A percentile compares a stretch with the other conserved stretches of the same genome.
These are phyloP conservation scores for Epichloe uncinata DNA, from an alignment of 2,329 filamentous ascomycete genomes.

Conservation along the genomic window DNA sequence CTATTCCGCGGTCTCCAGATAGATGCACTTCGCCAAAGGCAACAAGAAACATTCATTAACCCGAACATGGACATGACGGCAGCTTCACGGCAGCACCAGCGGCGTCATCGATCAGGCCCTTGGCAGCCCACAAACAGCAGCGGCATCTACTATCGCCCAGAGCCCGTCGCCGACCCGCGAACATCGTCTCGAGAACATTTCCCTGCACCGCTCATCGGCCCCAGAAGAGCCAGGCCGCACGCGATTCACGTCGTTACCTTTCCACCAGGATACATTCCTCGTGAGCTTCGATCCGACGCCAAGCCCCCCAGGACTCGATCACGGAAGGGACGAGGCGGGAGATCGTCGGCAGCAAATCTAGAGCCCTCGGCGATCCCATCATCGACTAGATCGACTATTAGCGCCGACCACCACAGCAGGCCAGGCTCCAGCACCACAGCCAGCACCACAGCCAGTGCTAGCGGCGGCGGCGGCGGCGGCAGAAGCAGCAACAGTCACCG, in stretches of 20 bases:
- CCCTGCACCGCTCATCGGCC: constrained; percentile 25
- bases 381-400: not conserved
- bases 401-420: not conserved
- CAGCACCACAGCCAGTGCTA: constrained; percentile 26
- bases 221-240: constrained; percentile 25
- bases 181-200: constrained; percentile 11
- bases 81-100: constrained; percentile 1
- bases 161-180: constrained; percentile 1
- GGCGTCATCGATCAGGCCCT: constrained; percentile 3
- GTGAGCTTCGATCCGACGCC: constrained; percentile 24
- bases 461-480: constrained; percentile 28
- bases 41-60: not conserved
- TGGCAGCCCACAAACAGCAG: constrained; percentile 4
- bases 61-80: constrained; percentile 4
- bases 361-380: not conserved
- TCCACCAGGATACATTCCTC: constrained; percentile 29
- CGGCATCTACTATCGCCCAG: constrained; percentile 7
- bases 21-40: not conserved
- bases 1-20: not conserved
- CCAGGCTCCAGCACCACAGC: constrained; percentile 15
- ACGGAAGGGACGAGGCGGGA: not conserved
- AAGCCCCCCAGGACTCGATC: not conserved
- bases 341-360: constrained; percentile 1
- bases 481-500: constrained; percentile 21
- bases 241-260: constrained; percentile 30